phyloP scores from a whole-genome alignment of 2,329 filamentous ascomycete species.

The Ophiocordyceps robertsii region DNA sequence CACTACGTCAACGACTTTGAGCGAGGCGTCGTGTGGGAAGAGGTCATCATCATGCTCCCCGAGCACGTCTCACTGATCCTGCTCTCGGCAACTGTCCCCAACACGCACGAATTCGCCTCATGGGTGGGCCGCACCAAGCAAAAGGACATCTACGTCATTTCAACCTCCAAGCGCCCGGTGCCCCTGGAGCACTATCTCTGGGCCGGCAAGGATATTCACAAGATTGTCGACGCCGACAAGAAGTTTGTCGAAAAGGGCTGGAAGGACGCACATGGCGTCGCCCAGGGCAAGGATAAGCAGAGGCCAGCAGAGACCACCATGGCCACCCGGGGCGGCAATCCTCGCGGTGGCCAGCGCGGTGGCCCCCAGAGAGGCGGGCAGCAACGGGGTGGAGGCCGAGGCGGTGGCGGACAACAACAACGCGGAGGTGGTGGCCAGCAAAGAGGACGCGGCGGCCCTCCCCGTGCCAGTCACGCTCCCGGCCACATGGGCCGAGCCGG shows the following conservation, averaged over 20 bases:
- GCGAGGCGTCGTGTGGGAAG: slow-evolving; percentile 96
- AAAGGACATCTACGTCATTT: slow-evolving; percentile 98
- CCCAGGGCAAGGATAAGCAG: slow-evolving; percentile 74
- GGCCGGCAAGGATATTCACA: slow-evolving; percentile 84
- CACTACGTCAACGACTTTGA: slow-evolving; percentile 97
- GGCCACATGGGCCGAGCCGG: slow-evolving; percentile 88
- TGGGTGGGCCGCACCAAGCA: slow-evolving; percentile 98
- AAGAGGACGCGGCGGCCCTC: slow-evolving; percentile 37
- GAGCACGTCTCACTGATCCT: slow-evolving; percentile 94
- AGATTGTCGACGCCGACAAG: slow-evolving; percentile 89
- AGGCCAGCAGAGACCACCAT: slow-evolving; percentile 23
- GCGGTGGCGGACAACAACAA: slow-evolving; percentile 32
- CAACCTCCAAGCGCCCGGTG: slow-evolving; percentile 86
- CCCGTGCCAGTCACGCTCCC: slow-evolving; percentile 45
- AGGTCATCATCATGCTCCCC: slow-evolving; percentile 98
- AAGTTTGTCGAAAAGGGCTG: slow-evolving; percentile 84
- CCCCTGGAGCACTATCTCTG: slow-evolving; percentile 93
- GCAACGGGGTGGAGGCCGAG: slow-evolving; percentile 31
- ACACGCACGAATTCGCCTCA: slow-evolving; percentile 93
- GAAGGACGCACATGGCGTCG: slow-evolving; percentile 78
- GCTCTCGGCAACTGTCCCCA: slow-evolving; percentile 90
- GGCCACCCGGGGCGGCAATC: slow-evolving; percentile 23
- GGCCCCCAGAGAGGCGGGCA: slow-evolving; percentile 32
- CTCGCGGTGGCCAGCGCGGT: slow-evolving; percentile 20
- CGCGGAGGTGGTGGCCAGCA: slow-evolving; percentile 37